phyloP scores from a whole-genome alignment of 2,329 filamentous ascomycete species.

The Fusarium bulbicola region DNA sequence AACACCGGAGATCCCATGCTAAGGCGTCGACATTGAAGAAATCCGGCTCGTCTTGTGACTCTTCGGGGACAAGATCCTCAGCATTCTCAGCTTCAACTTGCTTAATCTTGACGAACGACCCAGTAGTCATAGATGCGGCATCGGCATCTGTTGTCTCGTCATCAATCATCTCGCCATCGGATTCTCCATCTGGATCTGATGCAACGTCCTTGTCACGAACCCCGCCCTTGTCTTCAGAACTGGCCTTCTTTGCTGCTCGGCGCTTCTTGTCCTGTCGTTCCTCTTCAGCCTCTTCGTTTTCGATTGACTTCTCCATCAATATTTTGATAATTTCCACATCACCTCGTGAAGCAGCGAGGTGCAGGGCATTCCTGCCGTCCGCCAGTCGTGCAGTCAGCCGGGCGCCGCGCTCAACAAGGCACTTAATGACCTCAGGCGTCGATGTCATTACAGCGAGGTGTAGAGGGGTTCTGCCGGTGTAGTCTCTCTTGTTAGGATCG shows the following conservation, averaged over 20 bases:
- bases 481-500: conserved; percentile 78
- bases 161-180: conserved; percentile 59
- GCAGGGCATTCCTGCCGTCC: conserved; percentile 84
- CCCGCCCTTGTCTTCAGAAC: conserved; percentile 1
- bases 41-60: conserved; percentile 73
- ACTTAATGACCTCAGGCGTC: conserved; percentile 74
- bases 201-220: not conserved
- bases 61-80: conserved; percentile 58
- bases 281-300: conserved; percentile 75
- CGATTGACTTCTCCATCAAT: conserved; percentile 76
- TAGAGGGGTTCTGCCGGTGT: conserved; percentile 80
- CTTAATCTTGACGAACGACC: conserved; percentile 77
- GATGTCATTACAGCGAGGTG: conserved; percentile 79
- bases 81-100: conserved; percentile 48
- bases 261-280: conserved; percentile 63
- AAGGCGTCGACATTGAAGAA: conserved; percentile 80
- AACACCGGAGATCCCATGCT: conserved; percentile 81
- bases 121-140: conserved; percentile 65
- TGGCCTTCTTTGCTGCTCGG: conserved; percentile 44
- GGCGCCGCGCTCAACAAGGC: conserved; percentile 75
- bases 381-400: conserved; percentile 78
- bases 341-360: conserved; percentile 79
- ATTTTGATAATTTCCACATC: conserved; percentile 74
- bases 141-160: conserved; percentile 55
- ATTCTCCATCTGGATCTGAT: conserved; percentile 33